Evolutionary conservation across 768 basidiomycete species (phyloP).

Genomic region (Podaxis rugospora): DNA sequence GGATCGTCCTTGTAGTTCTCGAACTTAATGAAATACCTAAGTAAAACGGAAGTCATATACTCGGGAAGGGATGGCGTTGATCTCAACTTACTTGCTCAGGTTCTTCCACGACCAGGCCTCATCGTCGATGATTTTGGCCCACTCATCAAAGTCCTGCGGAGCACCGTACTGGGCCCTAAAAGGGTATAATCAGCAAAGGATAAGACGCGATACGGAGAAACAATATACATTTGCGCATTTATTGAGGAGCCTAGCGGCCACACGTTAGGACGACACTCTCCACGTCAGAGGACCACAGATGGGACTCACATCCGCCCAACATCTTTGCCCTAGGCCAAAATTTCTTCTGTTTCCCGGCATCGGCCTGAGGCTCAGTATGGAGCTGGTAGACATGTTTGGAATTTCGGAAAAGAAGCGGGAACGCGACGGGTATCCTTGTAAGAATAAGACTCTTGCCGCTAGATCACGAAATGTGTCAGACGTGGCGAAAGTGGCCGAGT

Average conservation of each 20-base stretch:
- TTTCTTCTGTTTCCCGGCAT: conserved; percentile 40
- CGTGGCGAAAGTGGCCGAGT: not conserved
- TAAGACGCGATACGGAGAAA: not conserved
- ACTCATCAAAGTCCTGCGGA: conserved; percentile 68
- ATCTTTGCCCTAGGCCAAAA: conserved; percentile 70
- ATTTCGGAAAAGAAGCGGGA: conserved; percentile 33
- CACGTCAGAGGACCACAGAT: not conserved
- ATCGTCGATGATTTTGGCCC: conserved; percentile 50
- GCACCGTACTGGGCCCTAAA: conserved; percentile 60
- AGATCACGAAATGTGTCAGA: not conserved
- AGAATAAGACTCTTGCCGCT: conserved; percentile 41
- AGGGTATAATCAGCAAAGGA: not conserved
- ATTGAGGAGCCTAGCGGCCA: conserved; percentile 48
- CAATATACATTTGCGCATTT: conserved; percentile 49
- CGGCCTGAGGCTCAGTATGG: conserved; percentile 51
- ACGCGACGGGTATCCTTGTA: conserved; percentile 43
- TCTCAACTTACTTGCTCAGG: conserved; percentile 38
- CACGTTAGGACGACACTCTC: not conserved
- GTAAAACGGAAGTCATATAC: not conserved
- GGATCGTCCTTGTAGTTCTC: conserved; percentile 49
- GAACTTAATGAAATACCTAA: conserved; percentile 63
- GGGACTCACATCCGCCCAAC: conserved; percentile 66
- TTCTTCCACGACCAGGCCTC: conserved; percentile 57
- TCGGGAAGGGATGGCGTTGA: not conserved
- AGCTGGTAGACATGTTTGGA: conserved; percentile 48